Conservation (phyloP, 192 early-diverging fungal genomes). For the Obelidium mucronatum region DNA sequence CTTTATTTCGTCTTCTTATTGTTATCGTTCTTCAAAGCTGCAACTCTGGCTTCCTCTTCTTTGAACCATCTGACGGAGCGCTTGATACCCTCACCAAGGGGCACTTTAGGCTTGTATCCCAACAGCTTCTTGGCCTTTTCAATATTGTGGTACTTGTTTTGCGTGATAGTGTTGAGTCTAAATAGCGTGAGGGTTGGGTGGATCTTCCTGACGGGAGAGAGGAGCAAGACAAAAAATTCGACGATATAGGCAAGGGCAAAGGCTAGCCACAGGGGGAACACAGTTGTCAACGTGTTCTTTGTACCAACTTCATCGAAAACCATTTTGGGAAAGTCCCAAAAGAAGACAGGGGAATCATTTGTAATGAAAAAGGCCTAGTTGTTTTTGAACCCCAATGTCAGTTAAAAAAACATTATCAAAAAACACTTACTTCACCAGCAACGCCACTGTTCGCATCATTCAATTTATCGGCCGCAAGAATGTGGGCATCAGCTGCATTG, state of each 20-base stretch:
- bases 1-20: background rate
- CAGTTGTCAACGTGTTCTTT: slow-evolving; percentile 33
- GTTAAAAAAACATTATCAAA: slow-evolving; percentile 20
- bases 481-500: slow-evolving; percentile 84
- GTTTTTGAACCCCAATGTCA: background rate
- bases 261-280: slow-evolving; percentile 47
- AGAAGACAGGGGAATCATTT: slow-evolving; percentile 86
- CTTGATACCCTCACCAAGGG: slow-evolving; percentile 62
- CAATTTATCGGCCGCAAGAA: slow-evolving; percentile 83
- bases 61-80: slow-evolving; percentile 50
- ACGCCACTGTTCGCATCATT: slow-evolving; percentile 50
- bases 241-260: slow-evolving; percentile 72
- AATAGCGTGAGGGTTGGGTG: slow-evolving; percentile 81
- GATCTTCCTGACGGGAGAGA: slow-evolving; percentile 65
- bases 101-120: slow-evolving; percentile 68
- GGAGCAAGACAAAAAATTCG: slow-evolving; percentile 63
- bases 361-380: slow-evolving; percentile 87
- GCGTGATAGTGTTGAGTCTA: slow-evolving; percentile 77
- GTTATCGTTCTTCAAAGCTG: background rate
- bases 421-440: slow-evolving; percentile 41
- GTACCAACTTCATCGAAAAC: slow-evolving; percentile 50
- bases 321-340: slow-evolving; percentile 85
- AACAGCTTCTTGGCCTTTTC: slow-evolving; percentile 78
- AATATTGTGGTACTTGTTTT: slow-evolving; percentile 89
- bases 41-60: slow-evolving; percentile 16